Base-by-base conservation (phyloP, 352 stramenopile genomes). In the Globisporangium ultimum region DNA sequence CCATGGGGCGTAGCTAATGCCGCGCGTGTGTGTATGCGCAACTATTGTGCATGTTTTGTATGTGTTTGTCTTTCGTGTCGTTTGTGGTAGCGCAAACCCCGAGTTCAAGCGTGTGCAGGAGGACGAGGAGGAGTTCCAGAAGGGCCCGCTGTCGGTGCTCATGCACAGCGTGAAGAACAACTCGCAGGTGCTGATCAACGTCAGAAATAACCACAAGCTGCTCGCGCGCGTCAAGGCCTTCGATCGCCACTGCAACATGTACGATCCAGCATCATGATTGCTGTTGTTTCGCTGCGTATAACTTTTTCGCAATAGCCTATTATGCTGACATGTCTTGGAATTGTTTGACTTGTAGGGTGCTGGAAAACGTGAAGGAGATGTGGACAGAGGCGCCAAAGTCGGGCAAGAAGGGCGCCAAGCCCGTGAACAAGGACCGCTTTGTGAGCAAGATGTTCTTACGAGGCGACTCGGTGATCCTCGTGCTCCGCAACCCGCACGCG, bases 321-420 rank as follows among this genome's bases (percentile, higher is more conserved):
- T 52, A 36, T 52, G 20, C 20, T 52, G 47, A 52, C 28, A 36
- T 36, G 50, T 24, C 40, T 14, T 38, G 36, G 0, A 51, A 3
- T 54, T 52, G 15, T 8, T 56, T 4, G 11, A 0, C 13, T 9
- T 54, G 12, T 59, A 98, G 94, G 84, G 88, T 99, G 57, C 80
- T 99, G 48, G 97, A 99, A 80, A 98, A 99, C 71, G 98, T 99
- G 42, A 99, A 99, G 78, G 98, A 99, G 84, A 99, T 99, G 93
- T 99, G 98, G 98, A 99, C 97, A 18, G 98, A 99, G 85, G 84
- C 89, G 57, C 96, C 96, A 63, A 99, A 99, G 80, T 96, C 92
- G 36, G 96, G 96, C 46, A 97, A 97, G 70, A 98, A 98, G 66
- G 88, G 93, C 50, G 94, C 91, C 57, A 97, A 97, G 67, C 84